Evolutionary conservation across 169 alveolate species (phyloP), one percentile per base, ranked within the genome.

Genomic region (Babesia bigemina): DNA sequence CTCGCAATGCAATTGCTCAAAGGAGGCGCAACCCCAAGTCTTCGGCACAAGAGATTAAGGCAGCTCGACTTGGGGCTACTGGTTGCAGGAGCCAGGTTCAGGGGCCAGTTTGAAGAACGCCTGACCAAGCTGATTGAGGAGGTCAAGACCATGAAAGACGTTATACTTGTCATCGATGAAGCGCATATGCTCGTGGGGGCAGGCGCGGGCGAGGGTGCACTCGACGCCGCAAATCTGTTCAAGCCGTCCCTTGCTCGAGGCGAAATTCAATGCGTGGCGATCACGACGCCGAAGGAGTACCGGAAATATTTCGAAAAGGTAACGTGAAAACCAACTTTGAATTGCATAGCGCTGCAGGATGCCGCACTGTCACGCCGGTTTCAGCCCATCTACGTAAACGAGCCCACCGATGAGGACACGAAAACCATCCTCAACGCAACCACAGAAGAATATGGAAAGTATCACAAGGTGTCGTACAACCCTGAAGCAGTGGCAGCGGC

Each of bases 91-190:
- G 84, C 97, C 47, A 90, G 91, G 67, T 94, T 91, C 86, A 70
- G 97, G 50, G 97, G 97, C 9, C 96, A 93, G 60, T 94, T 94
- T 73, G 97, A 94, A 73, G 97, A 93, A 79, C 85, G 96, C 22
- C 84, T 94, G 50, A 91, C 93, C 49, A 88, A 87, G 10, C 90
- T 94, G n/a, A 73, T 94, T 58, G 85, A 81, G 63, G 96, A 92
- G 58, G 91, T 93, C 49, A 91, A 84, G 63, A 83, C 91, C 42
- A 87, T 91, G 39, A 88, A 90, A 47, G 94, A 95, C 14, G 77
- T 87, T 44, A 87, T 94, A 45, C 90, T 94, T 56, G 93, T 94
- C 59, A 92, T 94, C 49, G 97, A 94, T 52, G 97, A 94, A 71
- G 92, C 92, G 16, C 97, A 94, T 76, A 84, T 91, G 78, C 82